These are phyloP conservation scores for Gypsophila paniculata DNA, from an alignment of 179 eudicot species.

Conservation along the genomic window DNA sequence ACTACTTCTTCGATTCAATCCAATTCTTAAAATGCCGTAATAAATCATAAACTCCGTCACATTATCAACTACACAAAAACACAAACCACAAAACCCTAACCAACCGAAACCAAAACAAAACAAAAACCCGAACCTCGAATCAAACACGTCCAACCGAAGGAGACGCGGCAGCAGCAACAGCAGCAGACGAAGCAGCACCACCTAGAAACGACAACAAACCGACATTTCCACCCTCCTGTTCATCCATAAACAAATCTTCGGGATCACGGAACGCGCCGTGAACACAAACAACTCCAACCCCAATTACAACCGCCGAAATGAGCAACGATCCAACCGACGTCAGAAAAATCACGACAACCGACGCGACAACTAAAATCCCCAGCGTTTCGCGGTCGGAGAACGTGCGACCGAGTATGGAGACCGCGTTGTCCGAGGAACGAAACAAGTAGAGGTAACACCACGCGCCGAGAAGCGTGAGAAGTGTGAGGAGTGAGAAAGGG, in stretches of 20 bases:
- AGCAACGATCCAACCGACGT: conserved; percentile 64
- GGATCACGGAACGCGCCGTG: conserved; percentile 77
- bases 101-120: neutral
- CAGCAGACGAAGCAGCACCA: conserved; percentile 55
- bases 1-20: too few relatives aligned
- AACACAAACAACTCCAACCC: conserved; percentile 44
- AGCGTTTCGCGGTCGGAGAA: conserved; percentile 69
- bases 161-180: conserved; percentile 53
- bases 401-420: conserved; percentile 43
- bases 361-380: conserved; percentile 37
- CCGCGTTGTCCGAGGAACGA: conserved; percentile 58
- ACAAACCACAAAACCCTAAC: too few relatives aligned
- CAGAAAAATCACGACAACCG: conserved; percentile 49
- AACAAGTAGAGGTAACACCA: conserved; percentile 69
- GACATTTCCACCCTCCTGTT: conserved; percentile 45
- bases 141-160: conserved; percentile 38
- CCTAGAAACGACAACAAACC: conserved; percentile 68
- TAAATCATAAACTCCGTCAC: too few relatives aligned
- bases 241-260: conserved; percentile 77
- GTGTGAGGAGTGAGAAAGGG: conserved; percentile 60
- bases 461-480: conserved; percentile 55
- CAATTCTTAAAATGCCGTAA: too few relatives aligned
- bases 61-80: too few relatives aligned
- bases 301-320: conserved; percentile 50
- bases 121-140: neutral